Percentiles rank a stretch among this genome's conserved stretches.
Evolutionary conservation across 192 early-diverging fungal species (phyloP).

Genomic region (Coemansia sp.): DNA sequence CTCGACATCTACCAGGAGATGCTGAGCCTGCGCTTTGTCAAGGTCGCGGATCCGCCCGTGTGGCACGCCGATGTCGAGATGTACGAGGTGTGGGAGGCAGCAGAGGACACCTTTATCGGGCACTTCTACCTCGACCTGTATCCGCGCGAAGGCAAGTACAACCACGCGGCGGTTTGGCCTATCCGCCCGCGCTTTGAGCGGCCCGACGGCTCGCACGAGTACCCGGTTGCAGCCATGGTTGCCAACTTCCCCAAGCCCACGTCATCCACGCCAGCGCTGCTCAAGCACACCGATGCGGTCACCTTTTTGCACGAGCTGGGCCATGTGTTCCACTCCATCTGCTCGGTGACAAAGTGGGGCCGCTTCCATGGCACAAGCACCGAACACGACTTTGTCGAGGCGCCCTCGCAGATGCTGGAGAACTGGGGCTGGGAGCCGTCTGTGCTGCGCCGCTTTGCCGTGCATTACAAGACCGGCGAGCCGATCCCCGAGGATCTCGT

Average conservation of each 20-base stretch:
- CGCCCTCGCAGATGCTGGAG: conserved; percentile 89
- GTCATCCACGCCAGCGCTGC: conserved; percentile 66
- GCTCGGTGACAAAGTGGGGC: conserved; percentile 73
- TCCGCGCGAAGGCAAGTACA: conserved; percentile 73
- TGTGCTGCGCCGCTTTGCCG: conserved; percentile 60
- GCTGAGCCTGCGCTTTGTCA: conserved; percentile 68
- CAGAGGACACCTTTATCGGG: conserved; percentile 63
- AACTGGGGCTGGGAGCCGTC: conserved; percentile 76
- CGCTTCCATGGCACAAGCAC: conserved; percentile 77
- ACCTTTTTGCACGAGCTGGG: conserved; percentile 90
- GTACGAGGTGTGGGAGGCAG: conserved; percentile 76
- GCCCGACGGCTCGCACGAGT: conserved; percentile 59
- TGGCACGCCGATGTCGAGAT: conserved; percentile 85
- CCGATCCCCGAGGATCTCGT: conserved; percentile 75
- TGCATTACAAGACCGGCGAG: conserved; percentile 73
- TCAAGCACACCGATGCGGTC: conserved; percentile 79
- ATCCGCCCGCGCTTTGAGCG: conserved; percentile 67
- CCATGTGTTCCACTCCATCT: conserved; percentile 66
- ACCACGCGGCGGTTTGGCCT: conserved; percentile 82
- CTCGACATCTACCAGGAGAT: conserved; percentile 77
- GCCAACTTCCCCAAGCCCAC: conserved; percentile 72
- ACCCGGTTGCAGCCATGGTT: conserved; percentile 75
- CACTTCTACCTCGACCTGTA: conserved; percentile 79
- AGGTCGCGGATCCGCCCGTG: conserved; percentile 60
- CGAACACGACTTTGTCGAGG: conserved; percentile 88